A percentile compares a stretch with the other conserved stretches of the same genome.
These are phyloP conservation scores for Phylloporus sp. DNA, from an alignment of 768 basidiomycete species.

Conservation along the genomic window DNA sequence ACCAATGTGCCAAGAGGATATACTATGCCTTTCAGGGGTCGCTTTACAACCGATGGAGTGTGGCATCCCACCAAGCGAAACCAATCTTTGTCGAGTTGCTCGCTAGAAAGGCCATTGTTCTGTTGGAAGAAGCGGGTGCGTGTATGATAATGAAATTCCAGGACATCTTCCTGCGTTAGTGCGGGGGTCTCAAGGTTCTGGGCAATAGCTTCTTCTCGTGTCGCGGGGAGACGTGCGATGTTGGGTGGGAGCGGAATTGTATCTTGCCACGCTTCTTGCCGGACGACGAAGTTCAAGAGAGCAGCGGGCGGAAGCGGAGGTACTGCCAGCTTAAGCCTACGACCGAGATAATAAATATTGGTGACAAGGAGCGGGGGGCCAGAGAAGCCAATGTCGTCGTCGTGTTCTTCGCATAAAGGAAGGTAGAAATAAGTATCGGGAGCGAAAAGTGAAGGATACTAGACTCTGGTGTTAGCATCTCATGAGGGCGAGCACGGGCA, in stretches of 20 bases:
- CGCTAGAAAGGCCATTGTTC: slow-evolving; percentile 20
- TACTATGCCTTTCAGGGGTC: slow-evolving; percentile 39
- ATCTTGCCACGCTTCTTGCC: slow-evolving; percentile 37
- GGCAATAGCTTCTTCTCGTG: slow-evolving; percentile 33
- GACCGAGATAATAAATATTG: slow-evolving; percentile 39
- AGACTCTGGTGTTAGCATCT: slow-evolving; percentile 5
- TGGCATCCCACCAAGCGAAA: slow-evolving; percentile 42
- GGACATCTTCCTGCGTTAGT: slow-evolving; percentile 36
- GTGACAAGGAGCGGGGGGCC: slow-evolving; percentile 31
- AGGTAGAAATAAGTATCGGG: slow-evolving; percentile 43
- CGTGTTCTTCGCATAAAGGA: slow-evolving; percentile 33
- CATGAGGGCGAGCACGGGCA: neutral
- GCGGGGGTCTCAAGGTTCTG: slow-evolving; percentile 31
- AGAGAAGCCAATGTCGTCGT: slow-evolving; percentile 24
- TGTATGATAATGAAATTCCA: slow-evolving; percentile 35
- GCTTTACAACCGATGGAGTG: slow-evolving; percentile 33
- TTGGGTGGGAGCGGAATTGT: slow-evolving; percentile 19
- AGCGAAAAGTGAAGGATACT: slow-evolving; percentile 43
- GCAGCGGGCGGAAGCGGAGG: slow-evolving; percentile 42
- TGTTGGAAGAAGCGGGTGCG: slow-evolving; percentile 33
- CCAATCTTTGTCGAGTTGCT: slow-evolving; percentile 46
- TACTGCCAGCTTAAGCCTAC: slow-evolving; percentile 36
- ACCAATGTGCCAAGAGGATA: slow-evolving; percentile 41
- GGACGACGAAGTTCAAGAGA: slow-evolving; percentile 34
- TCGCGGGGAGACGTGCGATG: slow-evolving; percentile 29